phyloP scores from a whole-genome alignment of 805 yeast genomes.

The Jamesozyma gamospora region DNA sequence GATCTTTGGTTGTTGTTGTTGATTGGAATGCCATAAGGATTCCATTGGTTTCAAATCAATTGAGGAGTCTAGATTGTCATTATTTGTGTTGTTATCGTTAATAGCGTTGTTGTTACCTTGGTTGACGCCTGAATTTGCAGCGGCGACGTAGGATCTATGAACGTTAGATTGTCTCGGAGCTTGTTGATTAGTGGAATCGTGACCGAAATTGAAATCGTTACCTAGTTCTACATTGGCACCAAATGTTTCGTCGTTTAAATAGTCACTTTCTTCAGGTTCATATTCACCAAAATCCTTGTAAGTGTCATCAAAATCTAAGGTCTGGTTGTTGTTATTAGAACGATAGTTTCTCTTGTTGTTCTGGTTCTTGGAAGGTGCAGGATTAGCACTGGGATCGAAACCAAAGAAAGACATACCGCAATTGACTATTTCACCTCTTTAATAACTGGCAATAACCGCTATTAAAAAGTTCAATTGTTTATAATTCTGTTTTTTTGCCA shows the following conservation, averaged over 20 bases:
- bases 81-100: too few species aligned
- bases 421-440: too few species aligned
- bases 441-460: too few species aligned
- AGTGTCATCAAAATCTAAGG: constrained; percentile 73
- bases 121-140: constrained; percentile 19
- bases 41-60: constrained; percentile 54
- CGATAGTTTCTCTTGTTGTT: constrained; percentile 2
- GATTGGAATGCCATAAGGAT: constrained; percentile 44
- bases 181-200: constrained; percentile 11
- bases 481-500: too few species aligned
- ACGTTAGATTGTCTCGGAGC: background rate
- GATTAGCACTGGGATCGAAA: constrained; percentile 20
- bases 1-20: constrained; percentile 24
- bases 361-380: background rate
- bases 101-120: background rate
- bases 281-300: constrained; percentile 71
- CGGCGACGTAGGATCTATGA: constrained; percentile 15
- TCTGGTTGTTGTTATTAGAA: constrained; percentile 13
- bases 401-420: constrained; percentile 31
- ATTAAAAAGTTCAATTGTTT: too few species aligned
- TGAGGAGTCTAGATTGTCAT: constrained; percentile 10
- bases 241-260: constrained; percentile 27
- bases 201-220: constrained; percentile 31
- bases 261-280: constrained; percentile 64
- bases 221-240: constrained; percentile 25